phyloP scores from a whole-genome alignment of 2,329 filamentous ascomycete species.

The Aspergillus pseudoviridinutans region DNA sequence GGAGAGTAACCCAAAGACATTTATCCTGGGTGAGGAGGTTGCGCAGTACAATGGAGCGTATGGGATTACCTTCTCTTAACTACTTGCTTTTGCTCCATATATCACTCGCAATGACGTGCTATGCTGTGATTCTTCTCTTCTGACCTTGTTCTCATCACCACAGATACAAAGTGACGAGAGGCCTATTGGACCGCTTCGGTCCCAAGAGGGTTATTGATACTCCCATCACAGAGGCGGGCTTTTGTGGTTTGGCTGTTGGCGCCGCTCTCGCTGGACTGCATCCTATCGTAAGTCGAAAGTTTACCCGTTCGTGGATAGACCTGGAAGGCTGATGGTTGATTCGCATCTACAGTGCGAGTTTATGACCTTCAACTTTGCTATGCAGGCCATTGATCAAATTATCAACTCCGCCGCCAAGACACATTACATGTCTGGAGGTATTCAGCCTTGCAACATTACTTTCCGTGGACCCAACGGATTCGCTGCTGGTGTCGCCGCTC shows the following conservation, averaged over 20 bases:
- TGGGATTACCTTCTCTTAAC: constrained; percentile 27
- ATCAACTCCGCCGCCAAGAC: constrained; percentile 99
- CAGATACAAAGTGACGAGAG: constrained; percentile 98
- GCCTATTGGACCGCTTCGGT: constrained; percentile 92
- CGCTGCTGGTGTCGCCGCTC: constrained; percentile 87
- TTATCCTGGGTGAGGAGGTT: constrained; percentile 94
- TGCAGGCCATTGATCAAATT: constrained; percentile 99
- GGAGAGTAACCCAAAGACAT: constrained; percentile 90
- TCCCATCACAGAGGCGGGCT: constrained; percentile 96
- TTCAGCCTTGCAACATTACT: constrained; percentile 99
- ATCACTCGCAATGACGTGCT: not conserved
- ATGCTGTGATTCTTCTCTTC: constrained; percentile 16
- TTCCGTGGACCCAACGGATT: constrained; percentile 99
- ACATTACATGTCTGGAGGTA: constrained; percentile 99
- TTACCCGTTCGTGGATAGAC: not conserved
- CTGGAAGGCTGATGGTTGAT: constrained; percentile 6
- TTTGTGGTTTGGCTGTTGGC: constrained; percentile 88
- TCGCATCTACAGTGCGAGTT: constrained; percentile 73
- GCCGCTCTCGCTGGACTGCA: constrained; percentile 91
- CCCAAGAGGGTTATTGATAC: constrained; percentile 97
- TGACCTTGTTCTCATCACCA: constrained; percentile 30
- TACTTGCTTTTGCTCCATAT: constrained; percentile 1
- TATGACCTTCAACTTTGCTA: constrained; percentile 99
- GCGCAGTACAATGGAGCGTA: constrained; percentile 98
- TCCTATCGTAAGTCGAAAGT: constrained; percentile 68